Evolutionary conservation across 2,329 filamentous ascomycete genomes (phyloP), one percentile per base, ranked within the genome.

Genomic region (Colletotrichum noveboracense): DNA sequence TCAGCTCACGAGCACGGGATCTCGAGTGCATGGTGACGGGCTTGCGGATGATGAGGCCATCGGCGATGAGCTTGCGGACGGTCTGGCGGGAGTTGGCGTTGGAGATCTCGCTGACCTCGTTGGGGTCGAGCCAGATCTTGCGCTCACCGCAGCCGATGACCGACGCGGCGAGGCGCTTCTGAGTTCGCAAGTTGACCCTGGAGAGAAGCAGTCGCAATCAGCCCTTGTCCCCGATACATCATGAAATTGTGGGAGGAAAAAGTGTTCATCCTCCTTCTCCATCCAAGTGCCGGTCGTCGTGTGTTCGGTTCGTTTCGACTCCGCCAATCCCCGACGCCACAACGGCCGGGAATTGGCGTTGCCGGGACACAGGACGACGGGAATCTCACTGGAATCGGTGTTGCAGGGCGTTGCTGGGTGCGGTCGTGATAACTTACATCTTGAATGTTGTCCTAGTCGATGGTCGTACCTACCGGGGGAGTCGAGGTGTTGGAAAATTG

Each of bases 51-150:
- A 99, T 99, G 88, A 99, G 95, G 91, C 97, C 97, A 98, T 99
- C 97, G 90, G 94, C 92, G 87, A 98, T 94, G 89, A 99, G 95
- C 93, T 99, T 99, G 92, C 97, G 96, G 93, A 99, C 94, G 84
- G 96, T 98, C 92, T 98, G 96, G 86, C 97, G 96, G 85, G 96
- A 98, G 95, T 99, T 99, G 94, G 97, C 97, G 90, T 98, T 98
- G 92, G 95, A 96, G 91, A 99, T 99, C 91, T 99, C 97, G 92
- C 90, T 97, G 91, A 96, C 93, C 92, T 99, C 97, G 89, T 97
- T 98, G 89, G 97, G 97, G 91, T 99, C 97, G 88, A 99, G 96
- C 97, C 97, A 99, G 91, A 99, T 98, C 95, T 99, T 99, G 94
- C 96, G 95, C 95, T 99, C 94, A 88, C 97, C 97, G 92, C 95